A percentile compares a stretch with the other conserved stretches of the same genome.
phyloP scores from a whole-genome alignment of 2,329 filamentous ascomycete species.

The Fusarium camptoceras region DNA sequence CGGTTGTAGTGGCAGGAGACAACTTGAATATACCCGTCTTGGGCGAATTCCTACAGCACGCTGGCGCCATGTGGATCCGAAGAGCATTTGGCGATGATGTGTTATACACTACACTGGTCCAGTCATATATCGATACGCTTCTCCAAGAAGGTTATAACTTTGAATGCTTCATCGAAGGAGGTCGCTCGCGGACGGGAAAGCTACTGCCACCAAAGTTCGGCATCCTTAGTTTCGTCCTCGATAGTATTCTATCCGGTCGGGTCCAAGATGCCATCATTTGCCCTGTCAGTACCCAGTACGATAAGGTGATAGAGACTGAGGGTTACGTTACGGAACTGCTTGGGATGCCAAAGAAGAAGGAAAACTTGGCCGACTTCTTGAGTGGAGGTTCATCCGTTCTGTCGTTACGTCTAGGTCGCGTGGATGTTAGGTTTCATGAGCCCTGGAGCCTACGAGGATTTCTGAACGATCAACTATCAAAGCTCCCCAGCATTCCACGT shows the following conservation, averaged over 20 bases:
- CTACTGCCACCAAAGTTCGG: slow-evolving; percentile 94
- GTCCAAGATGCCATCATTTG: slow-evolving; percentile 94
- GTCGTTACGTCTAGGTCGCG: slow-evolving; percentile 87
- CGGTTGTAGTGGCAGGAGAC: slow-evolving; percentile 93
- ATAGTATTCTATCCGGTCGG: slow-evolving; percentile 87
- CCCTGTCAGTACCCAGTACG: slow-evolving; percentile 96
- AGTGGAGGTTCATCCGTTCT: slow-evolving; percentile 85
- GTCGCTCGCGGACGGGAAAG: slow-evolving; percentile 92
- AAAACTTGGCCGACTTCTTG: slow-evolving; percentile 92
- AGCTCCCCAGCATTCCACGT: slow-evolving; percentile 58
- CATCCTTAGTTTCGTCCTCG: slow-evolving; percentile 90
- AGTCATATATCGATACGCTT: slow-evolving; percentile 93
- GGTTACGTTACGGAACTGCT: slow-evolving; percentile 95
- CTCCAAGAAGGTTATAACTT: slow-evolving; percentile 93
- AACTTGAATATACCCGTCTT: slow-evolving; percentile 95
- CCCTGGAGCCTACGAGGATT: slow-evolving; percentile 92
- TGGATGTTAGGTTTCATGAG: slow-evolving; percentile 96
- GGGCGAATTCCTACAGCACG: slow-evolving; percentile 90
- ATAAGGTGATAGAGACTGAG: slow-evolving; percentile 98
- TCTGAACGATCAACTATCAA: slow-evolving; percentile 78
- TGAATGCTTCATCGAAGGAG: slow-evolving; percentile 97
- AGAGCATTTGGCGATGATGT: slow-evolving; percentile 92
- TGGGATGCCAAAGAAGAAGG: slow-evolving; percentile 94
- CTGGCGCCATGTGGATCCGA: slow-evolving; percentile 97
- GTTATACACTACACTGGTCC: slow-evolving; percentile 91